Percentiles rank a stretch among this genome's conserved stretches.
Evolutionary conservation across 1,284 basidiomycete genomes (phyloP).

Genomic region (Trametes sp.): DNA sequence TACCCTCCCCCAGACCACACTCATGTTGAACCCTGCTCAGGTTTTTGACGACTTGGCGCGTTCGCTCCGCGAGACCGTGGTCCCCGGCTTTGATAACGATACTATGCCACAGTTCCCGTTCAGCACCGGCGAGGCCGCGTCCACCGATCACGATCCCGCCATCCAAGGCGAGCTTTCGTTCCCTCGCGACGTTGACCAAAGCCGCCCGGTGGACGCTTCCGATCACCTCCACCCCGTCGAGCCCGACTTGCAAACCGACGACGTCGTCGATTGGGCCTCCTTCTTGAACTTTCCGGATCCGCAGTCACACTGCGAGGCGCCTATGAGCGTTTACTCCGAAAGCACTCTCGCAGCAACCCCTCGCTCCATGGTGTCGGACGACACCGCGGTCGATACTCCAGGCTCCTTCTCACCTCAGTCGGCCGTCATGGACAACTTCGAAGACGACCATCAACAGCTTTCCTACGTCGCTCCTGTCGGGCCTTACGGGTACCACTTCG

Average conservation of each 20-base stretch:
- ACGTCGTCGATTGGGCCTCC: background rate
- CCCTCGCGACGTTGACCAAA: background rate
- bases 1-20: too few species aligned
- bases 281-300: background rate
- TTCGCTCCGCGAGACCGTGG: too few species aligned
- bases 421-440: background rate
- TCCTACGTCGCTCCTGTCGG: background rate
- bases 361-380: background rate
- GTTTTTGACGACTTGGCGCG: too few species aligned
- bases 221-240: background rate
- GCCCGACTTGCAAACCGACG: background rate
- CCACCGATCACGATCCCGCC: too few species aligned
- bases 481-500: background rate
- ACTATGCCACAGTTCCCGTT: too few species aligned
- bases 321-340: background rate
- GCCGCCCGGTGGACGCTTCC: too few species aligned
- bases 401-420: background rate
- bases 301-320: background rate
- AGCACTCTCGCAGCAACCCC: background rate
- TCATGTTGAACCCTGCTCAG: too few species aligned
- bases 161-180: too few species aligned
- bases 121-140: too few species aligned
- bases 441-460: background rate
- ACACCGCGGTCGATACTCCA: background rate
- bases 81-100: too few species aligned